Evolutionary conservation across 225 moss, liverwort and hornwort genomes (phyloP), one percentile per base, ranked within the genome.

Genomic region (Sphagnum tenellum): DNA sequence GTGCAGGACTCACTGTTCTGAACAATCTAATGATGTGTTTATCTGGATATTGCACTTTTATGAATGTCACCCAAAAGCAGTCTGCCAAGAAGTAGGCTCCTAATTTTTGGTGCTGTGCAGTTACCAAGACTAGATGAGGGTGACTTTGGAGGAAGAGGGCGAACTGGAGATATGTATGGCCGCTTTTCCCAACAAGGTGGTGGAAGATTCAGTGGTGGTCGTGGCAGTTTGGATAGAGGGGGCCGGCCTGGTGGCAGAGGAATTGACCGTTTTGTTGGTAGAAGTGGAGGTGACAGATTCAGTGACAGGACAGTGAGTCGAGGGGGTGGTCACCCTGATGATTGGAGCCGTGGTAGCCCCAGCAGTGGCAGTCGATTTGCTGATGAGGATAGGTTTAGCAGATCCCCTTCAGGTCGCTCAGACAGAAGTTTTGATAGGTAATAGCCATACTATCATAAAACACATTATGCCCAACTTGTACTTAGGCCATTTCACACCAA

Each of bases 151-250:
- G 81, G 75, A 3, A 78, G 87, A 64, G 73, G 67, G 9, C 62
- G 77, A 63, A 59, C 70, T 49, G 73, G 73, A 68, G 89, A 89
- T 61, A 89, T 78, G 76, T 89, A 89, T 73, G 89, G 89, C 29
- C 77, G 89, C 57, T 79, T 78, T 47, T 77, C 75, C 57, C 77
- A 80, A 64, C 77, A 84, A 58, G 73, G 71, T 14, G 49, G 74
- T 59, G 76, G 80, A 44, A 69, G 81, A 44, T 47, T 46, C 8
- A 67, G 72, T 46, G 68, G 71, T 12, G 74, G 80, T 45, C 62
- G 75, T 46, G 75, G 82, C 11, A 76, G 77, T 50, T 69, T 71
- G 58, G 70, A 67, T 48, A 67, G 77, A 47, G 64, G 71, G 12
- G 77, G 75, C 29, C 65, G 79, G 7, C 82, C 75, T 62, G 81